Evolutionary conservation across 1,139 yeast genomes (phyloP), one percentile per base, ranked within the genome.

Genomic region (Magnusiomyces suaveolens): DNA sequence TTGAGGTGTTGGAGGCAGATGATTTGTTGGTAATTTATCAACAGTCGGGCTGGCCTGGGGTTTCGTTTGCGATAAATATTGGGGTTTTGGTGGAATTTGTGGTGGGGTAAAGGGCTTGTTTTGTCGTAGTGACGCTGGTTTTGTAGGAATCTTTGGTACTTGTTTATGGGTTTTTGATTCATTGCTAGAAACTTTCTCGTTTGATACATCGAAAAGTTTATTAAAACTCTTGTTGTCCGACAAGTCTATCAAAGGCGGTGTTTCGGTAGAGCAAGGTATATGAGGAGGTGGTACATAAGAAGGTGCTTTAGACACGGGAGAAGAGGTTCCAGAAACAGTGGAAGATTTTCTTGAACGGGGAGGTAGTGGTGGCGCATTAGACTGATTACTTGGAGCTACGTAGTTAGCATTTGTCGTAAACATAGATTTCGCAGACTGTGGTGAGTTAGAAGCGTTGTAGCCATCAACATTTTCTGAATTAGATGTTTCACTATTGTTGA

Each of bases 61-160:
- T 16, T 43, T 2, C 16, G 16, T 21, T 24, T 14, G 18, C 3
- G 18, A 36, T 18, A 36, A 36, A 36, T 6, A 12, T 43, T 26
- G 16, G 24, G 29, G 47, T 16, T 21, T 43, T 2, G 23, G 24
- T 2, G 61, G 61, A n/a, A n/a, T n/a, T 6, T 59, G 51, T 24
- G 56, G 57, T 16, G 68, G 69, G 36, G 64, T 63, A 1, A 60
- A 57, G 6, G 67, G 49, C 10, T 67, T 46, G 25, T 25, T 46
- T n/a, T 4, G 49, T 6, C 6, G 46, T 18, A 16, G 14, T 20
- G 25, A 18, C 18, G 36, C n/a, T 26, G 26, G 55, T 18, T 36
- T 36, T 14, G 41, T 10, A 36, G 39, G 50, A 36, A 21, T 46
- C 53, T 2, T 49, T 25, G 33, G 36, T 2, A 20, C 6, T 18